A percentile compares a stretch with the other conserved stretches of the same genome.
Evolutionary conservation across 2,329 filamentous ascomycete genomes (phyloP).

Genomic region (Colletotrichum siamense): DNA sequence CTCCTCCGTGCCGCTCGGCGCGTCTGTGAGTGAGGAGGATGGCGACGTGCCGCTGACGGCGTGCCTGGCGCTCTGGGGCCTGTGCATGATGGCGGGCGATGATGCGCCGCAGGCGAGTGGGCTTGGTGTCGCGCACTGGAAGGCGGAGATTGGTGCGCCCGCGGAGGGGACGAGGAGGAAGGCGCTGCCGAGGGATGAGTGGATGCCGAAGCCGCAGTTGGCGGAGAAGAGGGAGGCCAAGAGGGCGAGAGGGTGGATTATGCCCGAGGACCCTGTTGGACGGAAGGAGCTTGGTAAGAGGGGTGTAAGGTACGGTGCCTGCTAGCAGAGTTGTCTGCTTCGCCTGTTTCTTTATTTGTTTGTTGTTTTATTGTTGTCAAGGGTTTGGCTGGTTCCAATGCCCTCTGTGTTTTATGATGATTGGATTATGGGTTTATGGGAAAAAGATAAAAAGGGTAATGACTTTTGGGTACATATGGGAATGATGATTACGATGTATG

Average conservation of each 20-base stretch:
- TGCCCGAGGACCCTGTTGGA: slow-evolving; percentile 75
- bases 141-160: slow-evolving; percentile 75
- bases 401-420: not conserved
- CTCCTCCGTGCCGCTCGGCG: slow-evolving; percentile 60
- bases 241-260: slow-evolving; percentile 75
- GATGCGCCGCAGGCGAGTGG: slow-evolving; percentile 47
- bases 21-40: slow-evolving; percentile 38
- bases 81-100: slow-evolving; percentile 74
- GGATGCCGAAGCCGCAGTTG: slow-evolving; percentile 77
- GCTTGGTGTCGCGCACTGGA: slow-evolving; percentile 66
- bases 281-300: slow-evolving; percentile 75
- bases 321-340: not conserved
- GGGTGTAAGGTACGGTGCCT: slow-evolving; percentile 45
- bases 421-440: not conserved
- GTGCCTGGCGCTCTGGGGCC: slow-evolving; percentile 76
- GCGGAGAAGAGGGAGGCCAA: slow-evolving; percentile 81
- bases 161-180: slow-evolving; percentile 75
- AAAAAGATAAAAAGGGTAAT: not conserved
- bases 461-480: not conserved
- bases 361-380: not conserved
- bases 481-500: slow-evolving; percentile 5
- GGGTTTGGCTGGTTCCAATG: slow-evolving; percentile 5
- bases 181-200: slow-evolving; percentile 71
- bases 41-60: slow-evolving; percentile 65
- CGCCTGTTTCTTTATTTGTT: not conserved